These are phyloP conservation scores for Acanthamoeba culbertsoni DNA, from an alignment of 208 protist genomes.

Conservation along the genomic window DNA sequence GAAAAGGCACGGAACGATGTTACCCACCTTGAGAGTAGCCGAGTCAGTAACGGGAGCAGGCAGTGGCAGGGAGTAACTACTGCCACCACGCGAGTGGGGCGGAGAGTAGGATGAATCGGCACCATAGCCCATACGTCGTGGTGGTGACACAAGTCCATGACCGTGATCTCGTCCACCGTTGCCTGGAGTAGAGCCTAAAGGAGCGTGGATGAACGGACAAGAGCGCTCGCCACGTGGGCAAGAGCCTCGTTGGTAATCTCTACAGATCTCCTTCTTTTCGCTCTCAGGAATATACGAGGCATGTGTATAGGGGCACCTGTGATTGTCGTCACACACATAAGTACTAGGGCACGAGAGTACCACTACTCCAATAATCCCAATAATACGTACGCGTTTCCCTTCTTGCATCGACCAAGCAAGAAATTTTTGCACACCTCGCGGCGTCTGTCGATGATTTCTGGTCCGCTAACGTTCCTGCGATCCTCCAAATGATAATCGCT, in stretches of 20 bases:
- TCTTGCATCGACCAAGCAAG: neutral
- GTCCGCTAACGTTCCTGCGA: neutral
- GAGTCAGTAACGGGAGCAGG: neutral
- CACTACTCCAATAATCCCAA: neutral
- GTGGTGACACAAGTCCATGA: neutral
- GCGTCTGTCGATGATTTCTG: neutral
- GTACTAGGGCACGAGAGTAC: no score
- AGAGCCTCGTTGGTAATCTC: neutral
- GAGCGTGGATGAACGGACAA: neutral
- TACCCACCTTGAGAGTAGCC: neutral
- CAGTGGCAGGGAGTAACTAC: neutral
- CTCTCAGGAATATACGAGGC: neutral
- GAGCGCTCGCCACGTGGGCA: constrained; percentile 1
- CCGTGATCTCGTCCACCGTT: neutral
- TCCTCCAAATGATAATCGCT: neutral
- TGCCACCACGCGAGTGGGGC: neutral
- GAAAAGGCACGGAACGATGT: neutral
- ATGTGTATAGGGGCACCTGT: neutral
- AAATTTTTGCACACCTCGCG: constrained; percentile 25
- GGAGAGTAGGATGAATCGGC: neutral
- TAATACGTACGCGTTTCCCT: neutral
- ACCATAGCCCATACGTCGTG: neutral
- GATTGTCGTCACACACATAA: neutral
- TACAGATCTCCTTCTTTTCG: neutral
- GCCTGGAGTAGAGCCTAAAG: neutral